phyloP scores from a whole-genome alignment of 805 yeast species.

The Brettanomyces nanus region DNA sequence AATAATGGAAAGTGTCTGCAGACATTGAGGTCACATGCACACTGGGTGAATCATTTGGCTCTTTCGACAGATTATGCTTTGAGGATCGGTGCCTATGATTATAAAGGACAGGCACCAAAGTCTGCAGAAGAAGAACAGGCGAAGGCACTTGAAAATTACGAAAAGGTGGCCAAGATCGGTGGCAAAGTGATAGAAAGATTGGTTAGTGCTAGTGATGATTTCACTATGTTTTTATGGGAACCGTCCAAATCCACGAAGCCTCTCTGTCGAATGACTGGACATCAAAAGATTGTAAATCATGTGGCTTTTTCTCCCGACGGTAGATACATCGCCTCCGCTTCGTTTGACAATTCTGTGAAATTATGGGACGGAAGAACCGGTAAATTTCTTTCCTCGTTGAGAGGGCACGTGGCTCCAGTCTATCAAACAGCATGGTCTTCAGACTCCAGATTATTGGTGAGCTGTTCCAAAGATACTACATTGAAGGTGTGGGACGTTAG shows the following conservation, averaged over 20 bases:
- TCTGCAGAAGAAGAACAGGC: slow-evolving; percentile 38
- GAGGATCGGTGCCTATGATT: slow-evolving; percentile 84
- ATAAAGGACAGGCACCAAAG: slow-evolving; percentile 40
- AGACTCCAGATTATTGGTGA: slow-evolving; percentile 82
- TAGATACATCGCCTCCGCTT: slow-evolving; percentile 78
- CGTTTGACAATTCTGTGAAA: slow-evolving; percentile 92
- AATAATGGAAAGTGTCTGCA: slow-evolving; percentile 69
- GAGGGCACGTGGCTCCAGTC: slow-evolving; percentile 98
- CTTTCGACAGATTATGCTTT: slow-evolving; percentile 84
- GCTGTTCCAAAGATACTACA: slow-evolving; percentile 94
- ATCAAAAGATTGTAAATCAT: slow-evolving; percentile 92
- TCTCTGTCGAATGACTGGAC: slow-evolving; percentile 91
- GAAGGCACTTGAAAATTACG: slow-evolving; percentile 53
- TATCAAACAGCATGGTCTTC: slow-evolving; percentile 98
- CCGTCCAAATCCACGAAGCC: slow-evolving; percentile 79
- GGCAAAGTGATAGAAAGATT: slow-evolving; percentile 62
- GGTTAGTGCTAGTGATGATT: slow-evolving; percentile 94
- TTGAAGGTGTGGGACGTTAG: slow-evolving; percentile 93
- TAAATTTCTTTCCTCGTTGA: slow-evolving; percentile 75
- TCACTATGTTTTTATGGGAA: slow-evolving; percentile 97
- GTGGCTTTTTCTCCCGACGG: slow-evolving; percentile 97
- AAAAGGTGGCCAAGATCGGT: slow-evolving; percentile 50
- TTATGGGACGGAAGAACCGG: slow-evolving; percentile 96
- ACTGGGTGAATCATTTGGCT: slow-evolving; percentile 95
- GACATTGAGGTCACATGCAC: slow-evolving; percentile 83